These are phyloP conservation scores for Hymenoscyphus occultus DNA, from an alignment of 2,329 filamentous ascomycete genomes.

Conservation along the genomic window DNA sequence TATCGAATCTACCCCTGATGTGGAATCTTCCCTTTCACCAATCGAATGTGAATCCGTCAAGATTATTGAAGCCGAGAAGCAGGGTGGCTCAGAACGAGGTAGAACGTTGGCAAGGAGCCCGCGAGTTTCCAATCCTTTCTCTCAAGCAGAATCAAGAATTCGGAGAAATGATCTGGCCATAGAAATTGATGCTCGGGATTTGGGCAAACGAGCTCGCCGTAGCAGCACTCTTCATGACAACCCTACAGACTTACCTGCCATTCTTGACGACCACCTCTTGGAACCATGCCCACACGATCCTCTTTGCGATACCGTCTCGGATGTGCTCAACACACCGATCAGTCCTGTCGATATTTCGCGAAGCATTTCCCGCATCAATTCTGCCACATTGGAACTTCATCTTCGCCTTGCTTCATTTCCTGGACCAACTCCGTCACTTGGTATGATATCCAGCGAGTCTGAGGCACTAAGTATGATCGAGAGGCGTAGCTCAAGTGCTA, in stretches of 20 bases:
- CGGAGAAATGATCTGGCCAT: conserved; percentile 26
- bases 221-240: conserved; percentile 34
- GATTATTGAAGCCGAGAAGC: conserved; percentile 18
- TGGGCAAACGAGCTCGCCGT: conserved; percentile 28
- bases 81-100: conserved; percentile 26
- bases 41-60: not conserved
- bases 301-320: conserved; percentile 28
- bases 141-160: conserved; percentile 29
- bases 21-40: not conserved
- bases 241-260: conserved; percentile 28
- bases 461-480: not conserved
- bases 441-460: not conserved
- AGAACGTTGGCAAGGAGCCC: conserved; percentile 24
- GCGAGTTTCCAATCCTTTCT: conserved; percentile 28
- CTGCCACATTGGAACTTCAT: not conserved
- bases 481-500: not conserved
- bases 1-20: not conserved
- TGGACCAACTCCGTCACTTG: not conserved
- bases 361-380: conserved; percentile 5
- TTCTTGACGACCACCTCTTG: conserved; percentile 33
- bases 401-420: not conserved
- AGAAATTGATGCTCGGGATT: conserved; percentile 27
- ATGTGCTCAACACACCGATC: conserved; percentile 22
- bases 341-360: conserved; percentile 7
- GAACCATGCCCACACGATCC: conserved; percentile 31